These are phyloP conservation scores for Elsinoe australis DNA, from an alignment of 2,329 filamentous ascomycete genomes.

Conservation along the genomic window DNA sequence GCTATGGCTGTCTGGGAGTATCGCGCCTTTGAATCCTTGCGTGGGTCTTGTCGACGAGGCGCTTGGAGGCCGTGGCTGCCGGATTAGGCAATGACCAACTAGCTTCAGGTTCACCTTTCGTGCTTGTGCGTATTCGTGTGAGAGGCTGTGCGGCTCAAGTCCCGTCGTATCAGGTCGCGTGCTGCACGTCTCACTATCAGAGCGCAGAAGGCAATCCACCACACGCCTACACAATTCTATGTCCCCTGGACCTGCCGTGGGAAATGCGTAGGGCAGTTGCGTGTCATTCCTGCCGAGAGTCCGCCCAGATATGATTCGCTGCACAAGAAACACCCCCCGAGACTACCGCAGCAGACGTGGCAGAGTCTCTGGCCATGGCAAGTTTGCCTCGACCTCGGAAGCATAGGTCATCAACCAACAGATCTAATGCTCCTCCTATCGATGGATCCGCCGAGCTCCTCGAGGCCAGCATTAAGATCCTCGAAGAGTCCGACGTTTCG, in stretches of 20 bases:
- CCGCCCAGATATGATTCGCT: slow-evolving; percentile 5
- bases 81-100: neutral
- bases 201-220: no score
- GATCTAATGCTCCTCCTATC: slow-evolving; percentile 17
- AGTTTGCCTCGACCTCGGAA: slow-evolving; percentile 14
- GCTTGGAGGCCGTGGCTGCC: no score
- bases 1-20: no score
- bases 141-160: neutral
- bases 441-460: slow-evolving; percentile 16
- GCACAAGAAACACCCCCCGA: neutral
- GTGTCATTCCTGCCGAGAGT: neutral
- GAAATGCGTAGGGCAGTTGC: no score
- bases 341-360: slow-evolving; percentile 6
- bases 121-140: no score
- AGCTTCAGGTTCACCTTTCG: neutral
- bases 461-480: slow-evolving; percentile 17
- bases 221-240: no score
- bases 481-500: slow-evolving; percentile 11
- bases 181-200: neutral
- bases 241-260: no score
- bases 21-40: no score
- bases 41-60: no score
- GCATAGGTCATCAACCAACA: slow-evolving; percentile 21
- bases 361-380: slow-evolving; percentile 11
- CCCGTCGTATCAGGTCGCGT: neutral